Conservation (phyloP, 129 eudicot species). For the Pseudognaphalium luteoalbum region DNA sequence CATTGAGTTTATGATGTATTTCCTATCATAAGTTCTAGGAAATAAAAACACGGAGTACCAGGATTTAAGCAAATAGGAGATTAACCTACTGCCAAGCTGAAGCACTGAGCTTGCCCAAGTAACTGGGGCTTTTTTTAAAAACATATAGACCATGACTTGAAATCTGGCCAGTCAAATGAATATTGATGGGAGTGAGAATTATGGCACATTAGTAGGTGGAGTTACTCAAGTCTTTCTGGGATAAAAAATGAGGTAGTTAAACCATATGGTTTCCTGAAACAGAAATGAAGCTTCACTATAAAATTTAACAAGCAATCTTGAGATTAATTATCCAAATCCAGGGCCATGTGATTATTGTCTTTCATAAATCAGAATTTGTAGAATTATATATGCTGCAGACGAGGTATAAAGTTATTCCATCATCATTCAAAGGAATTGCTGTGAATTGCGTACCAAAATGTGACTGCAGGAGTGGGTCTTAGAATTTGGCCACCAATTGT, state of each 20-base stretch:
- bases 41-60: neutral
- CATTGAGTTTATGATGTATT: neutral
- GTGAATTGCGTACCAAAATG: conserved; percentile 3
- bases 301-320: conserved; percentile 9
- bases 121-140: too few relatives aligned
- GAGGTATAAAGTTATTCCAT: conserved; percentile 5
- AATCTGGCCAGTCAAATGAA: too few relatives aligned
- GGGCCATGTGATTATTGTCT: conserved; percentile 3
- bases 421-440: conserved; percentile 1
- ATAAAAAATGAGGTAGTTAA: neutral
- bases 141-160: too few relatives aligned
- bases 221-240: neutral
- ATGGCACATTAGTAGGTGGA: neutral
- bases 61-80: neutral
- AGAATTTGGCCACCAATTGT: neutral
- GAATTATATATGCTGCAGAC: conserved; percentile 3
- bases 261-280: neutral
- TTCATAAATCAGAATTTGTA: conserved; percentile 3
- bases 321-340: conserved; percentile 5
- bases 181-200: neutral
- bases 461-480: conserved; percentile 15
- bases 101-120: too few relatives aligned
- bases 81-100: neutral
- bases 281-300: neutral
- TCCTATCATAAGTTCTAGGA: neutral